Percentiles rank a stretch among this genome's conserved stretches.
Evolutionary conservation across 345 rosid genomes (phyloP).

Genomic region (Theobroma cacao): DNA sequence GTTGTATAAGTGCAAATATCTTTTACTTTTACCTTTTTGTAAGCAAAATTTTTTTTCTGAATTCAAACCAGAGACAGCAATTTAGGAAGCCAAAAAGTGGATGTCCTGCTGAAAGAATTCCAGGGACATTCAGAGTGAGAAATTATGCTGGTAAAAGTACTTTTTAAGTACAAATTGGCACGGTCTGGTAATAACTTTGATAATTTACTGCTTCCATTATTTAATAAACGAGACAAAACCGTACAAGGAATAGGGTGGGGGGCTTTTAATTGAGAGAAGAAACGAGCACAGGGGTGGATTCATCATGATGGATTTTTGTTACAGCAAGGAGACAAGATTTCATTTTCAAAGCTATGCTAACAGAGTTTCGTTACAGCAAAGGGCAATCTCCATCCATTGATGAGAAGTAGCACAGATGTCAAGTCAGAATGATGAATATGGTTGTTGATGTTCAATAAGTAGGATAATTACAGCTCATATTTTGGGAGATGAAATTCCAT

Average conservation of each 20-base stretch:
- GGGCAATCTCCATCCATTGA: background rate
- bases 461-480: background rate
- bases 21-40: too few relatives aligned
- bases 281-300: background rate
- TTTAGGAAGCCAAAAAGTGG: too few relatives aligned
- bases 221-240: background rate
- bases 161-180: too few relatives aligned
- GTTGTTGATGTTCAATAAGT: background rate
- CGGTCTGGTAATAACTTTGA: too few relatives aligned
- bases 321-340: background rate
- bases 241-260: background rate
- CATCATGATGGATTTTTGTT: background rate
- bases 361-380: background rate
- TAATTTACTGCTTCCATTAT: background rate
- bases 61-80: too few relatives aligned
- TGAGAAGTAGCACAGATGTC: background rate
- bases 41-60: too few relatives aligned
- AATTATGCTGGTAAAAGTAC: too few relatives aligned
- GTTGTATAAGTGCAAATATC: background rate
- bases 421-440: background rate
- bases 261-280: background rate
- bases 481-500: background rate
- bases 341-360: constrained; percentile 1
- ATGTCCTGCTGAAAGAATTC: too few relatives aligned
- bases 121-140: too few relatives aligned